Evolutionary conservation across 2,329 filamentous ascomycete species (phyloP).

Genomic region (Onygenales sp.): DNA sequence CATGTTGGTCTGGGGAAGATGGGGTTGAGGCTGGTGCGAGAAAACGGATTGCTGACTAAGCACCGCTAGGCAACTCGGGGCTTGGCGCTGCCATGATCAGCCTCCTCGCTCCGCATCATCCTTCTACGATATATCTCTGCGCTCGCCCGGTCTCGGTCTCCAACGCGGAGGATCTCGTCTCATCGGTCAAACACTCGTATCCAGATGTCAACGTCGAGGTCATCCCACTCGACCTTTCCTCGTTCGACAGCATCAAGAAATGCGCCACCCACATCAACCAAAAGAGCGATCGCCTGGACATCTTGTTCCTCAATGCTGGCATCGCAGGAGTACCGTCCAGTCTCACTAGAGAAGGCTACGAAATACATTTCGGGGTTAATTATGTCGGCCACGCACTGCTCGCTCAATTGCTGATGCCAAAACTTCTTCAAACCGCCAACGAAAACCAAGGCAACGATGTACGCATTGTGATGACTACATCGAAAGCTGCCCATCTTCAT

Average conservation of each 20-base stretch:
- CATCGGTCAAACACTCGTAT: conserved; percentile 25
- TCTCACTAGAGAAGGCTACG: conserved; percentile 39
- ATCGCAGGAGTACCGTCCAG: conserved; percentile 25
- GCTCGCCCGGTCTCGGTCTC: conserved; percentile 33
- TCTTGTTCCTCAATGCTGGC: conserved; percentile 40
- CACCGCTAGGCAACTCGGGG: too few species aligned
- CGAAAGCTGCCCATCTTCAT: conserved; percentile 13
- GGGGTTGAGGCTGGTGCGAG: conserved; percentile 30
- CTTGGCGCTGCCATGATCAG: conserved; percentile 24
- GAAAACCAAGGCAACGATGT: conserved; percentile 7
- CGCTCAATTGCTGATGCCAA: conserved; percentile 37
- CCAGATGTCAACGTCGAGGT: conserved; percentile 23
- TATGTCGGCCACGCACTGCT: conserved; percentile 43
- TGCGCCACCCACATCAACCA: conserved; percentile 29
- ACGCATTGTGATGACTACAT: conserved; percentile 33
- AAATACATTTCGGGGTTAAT: conserved; percentile 44
- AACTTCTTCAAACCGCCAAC: conserved; percentile 33
- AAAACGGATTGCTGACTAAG: too few species aligned
- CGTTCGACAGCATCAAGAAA: conserved; percentile 31
- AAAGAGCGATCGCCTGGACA: conserved; percentile 31
- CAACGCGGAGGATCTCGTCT: conserved; percentile 29
- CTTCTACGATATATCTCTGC: conserved; percentile 38
- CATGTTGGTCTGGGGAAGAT: conserved; percentile 23
- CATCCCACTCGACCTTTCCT: conserved; percentile 36
- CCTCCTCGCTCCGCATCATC: conserved; percentile 35